Percentiles rank a stretch among this genome's conserved stretches.
Conservation (phyloP, 805 yeast species). For the Ogataea thermomethanolica region DNA sequence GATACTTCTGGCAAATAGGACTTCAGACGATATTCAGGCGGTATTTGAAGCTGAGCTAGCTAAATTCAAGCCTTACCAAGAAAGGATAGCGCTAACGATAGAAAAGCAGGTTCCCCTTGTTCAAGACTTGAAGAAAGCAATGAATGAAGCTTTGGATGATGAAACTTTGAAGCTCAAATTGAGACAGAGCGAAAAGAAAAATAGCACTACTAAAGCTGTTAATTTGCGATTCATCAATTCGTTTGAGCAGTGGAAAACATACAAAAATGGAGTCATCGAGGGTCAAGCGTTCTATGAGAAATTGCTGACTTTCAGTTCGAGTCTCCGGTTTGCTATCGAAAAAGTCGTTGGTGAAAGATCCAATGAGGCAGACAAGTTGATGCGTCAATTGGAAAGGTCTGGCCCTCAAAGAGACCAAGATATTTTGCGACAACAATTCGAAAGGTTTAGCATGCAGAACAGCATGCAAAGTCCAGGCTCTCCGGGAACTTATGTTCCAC, state of each 20-base stretch:
- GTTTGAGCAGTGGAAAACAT: conserved; percentile 54
- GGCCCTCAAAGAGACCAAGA: conserved; percentile 23
- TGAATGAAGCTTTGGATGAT: conserved; percentile 45
- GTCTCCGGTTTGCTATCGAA: conserved; percentile 26
- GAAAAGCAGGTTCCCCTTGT: conserved; percentile 57
- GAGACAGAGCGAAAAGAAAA: conserved; percentile 39
- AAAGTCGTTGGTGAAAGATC: conserved; percentile 29
- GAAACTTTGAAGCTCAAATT: conserved; percentile 42
- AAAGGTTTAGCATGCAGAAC: conserved; percentile 16
- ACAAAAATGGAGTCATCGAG: conserved; percentile 53
- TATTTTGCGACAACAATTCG: conserved; percentile 18
- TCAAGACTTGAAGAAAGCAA: conserved; percentile 38
- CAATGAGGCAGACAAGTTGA: conserved; percentile 24
- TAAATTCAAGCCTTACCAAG: conserved; percentile 68
- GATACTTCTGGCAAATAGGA: conserved; percentile 55
- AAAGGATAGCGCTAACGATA: conserved; percentile 65
- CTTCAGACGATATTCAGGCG: conserved; percentile 41
- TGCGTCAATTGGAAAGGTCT: conserved; percentile 12
- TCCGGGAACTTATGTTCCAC: too few relatives aligned
- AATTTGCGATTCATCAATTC: conserved; percentile 46
- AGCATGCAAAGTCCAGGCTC: too few relatives aligned
- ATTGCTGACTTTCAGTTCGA: conserved; percentile 36
- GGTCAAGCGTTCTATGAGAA: conserved; percentile 65
- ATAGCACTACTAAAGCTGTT: conserved; percentile 35
- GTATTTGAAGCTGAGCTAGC: conserved; percentile 69